Evolutionary conservation across 148 eudicot species (phyloP).

Genomic region (Euryodendron excelsum): DNA sequence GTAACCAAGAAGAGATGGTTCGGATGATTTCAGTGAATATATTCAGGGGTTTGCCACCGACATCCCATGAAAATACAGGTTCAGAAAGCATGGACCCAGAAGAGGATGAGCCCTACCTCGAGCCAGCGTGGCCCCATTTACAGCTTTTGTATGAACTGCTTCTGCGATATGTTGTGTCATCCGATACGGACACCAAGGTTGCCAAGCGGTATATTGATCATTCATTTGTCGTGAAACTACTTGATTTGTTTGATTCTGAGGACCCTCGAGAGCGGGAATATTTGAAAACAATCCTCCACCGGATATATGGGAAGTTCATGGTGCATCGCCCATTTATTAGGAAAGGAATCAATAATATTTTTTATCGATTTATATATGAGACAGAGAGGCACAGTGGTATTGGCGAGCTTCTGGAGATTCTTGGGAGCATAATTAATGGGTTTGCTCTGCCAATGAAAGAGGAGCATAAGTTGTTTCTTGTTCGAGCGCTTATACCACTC

Average conservation of each 20-base stretch:
- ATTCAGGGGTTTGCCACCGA: slow-evolving; percentile 51
- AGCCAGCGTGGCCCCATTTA: slow-evolving; percentile 66
- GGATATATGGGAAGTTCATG: slow-evolving; percentile 65
- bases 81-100: slow-evolving; percentile 46
- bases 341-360: slow-evolving; percentile 54
- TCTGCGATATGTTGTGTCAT: slow-evolving; percentile 51
- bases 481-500: slow-evolving; percentile 61
- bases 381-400: slow-evolving; percentile 64
- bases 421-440: slow-evolving; percentile 68
- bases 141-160: slow-evolving; percentile 60
- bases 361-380: slow-evolving; percentile 56
- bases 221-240: slow-evolving; percentile 49
- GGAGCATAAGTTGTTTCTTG: slow-evolving; percentile 65
- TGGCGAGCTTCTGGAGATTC: slow-evolving; percentile 62
- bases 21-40: slow-evolving; percentile 53
- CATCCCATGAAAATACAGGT: slow-evolving; percentile 52
- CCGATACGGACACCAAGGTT: slow-evolving; percentile 54
- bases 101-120: slow-evolving; percentile 57
- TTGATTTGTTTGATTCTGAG: slow-evolving; percentile 58
- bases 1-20: slow-evolving; percentile 58
- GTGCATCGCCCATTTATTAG: slow-evolving; percentile 65
- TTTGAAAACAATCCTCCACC: slow-evolving; percentile 50
- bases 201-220: slow-evolving; percentile 60
- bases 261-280: slow-evolving; percentile 56
- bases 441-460: slow-evolving; percentile 77